Base-by-base conservation (phyloP, 306 rosid genomes). In the Ochetophila trinervis region DNA sequence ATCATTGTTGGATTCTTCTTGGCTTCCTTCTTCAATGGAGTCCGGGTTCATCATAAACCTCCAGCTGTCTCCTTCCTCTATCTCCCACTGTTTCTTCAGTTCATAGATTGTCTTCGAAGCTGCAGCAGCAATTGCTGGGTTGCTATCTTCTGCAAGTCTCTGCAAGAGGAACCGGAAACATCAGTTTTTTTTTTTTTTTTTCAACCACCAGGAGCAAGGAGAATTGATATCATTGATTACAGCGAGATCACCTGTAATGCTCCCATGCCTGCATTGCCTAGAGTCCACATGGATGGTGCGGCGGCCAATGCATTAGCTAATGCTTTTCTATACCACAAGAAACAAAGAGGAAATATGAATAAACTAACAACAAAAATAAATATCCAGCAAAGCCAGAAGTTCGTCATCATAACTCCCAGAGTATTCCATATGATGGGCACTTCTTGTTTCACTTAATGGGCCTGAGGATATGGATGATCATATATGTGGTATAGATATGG, bases 251-350 rank as follows among this genome's bases (percentile, higher is more conserved):
- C 98, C 95, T 92, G 95, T 42, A 92, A 79, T 37, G 98, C 98
- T 65, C 98, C 98, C 98, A 92, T 89, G 76, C 96, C 98, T 19
- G 95, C 93, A 78, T 92, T 92, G 72, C 98, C 96, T 57, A 89
- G 91, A 57, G 89, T 86, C 98, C 98, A 92, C 89, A 86, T 92
- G 56, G 98, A 89, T 53, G 98, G 98, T 52, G 96, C 98, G 57
- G 91, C 76, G 18, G 89, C 95, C 57, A 92, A 80, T 44, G 98
- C 98, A 75, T 87, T 92, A 30, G 96, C 91, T 48, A 92, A 67
- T 35, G 98, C 98, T 80, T 73, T 79, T 72, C 96, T 92, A 56
- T 20, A 71, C 35, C 21, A 53, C 64, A 70, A 49, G 48, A 52
- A 37, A 10, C 11, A 56, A 61, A 50, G 22, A 22, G 13, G 27